Percentiles rank a stretch among this genome's conserved stretches.
Conservation (phyloP, 2,329 filamentous ascomycete genomes). For the Xylaria arbuscula region DNA sequence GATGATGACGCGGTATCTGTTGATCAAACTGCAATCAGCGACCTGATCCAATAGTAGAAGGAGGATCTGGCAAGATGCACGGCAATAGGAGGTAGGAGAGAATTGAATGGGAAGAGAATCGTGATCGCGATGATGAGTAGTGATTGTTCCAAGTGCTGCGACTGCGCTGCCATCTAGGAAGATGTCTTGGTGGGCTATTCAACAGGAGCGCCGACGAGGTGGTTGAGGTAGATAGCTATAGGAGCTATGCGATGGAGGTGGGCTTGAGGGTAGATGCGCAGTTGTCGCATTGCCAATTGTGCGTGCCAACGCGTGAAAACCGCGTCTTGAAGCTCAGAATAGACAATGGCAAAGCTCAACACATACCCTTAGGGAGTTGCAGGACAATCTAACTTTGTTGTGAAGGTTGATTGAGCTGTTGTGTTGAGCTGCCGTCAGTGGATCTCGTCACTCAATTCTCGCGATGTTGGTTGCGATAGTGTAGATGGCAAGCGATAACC, state of each 20-base stretch:
- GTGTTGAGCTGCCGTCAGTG: conserved; percentile 46
- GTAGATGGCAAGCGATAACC: conserved; percentile 22
- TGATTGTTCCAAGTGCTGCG: not conserved
- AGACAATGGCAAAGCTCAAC: conserved; percentile 39
- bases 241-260: conserved; percentile 23
- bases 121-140: not conserved
- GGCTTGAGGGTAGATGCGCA: conserved; percentile 38
- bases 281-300: conserved; percentile 57
- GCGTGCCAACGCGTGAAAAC: conserved; percentile 48
- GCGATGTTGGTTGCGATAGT: conserved; percentile 37
- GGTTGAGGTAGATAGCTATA: conserved; percentile 28
- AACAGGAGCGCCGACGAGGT: conserved; percentile 20
- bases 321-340: conserved; percentile 53
- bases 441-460: conserved; percentile 34
- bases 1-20: conserved; percentile 52
- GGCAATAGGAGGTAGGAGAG: not conserved
- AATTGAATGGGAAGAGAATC: not conserved
- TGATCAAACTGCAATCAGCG: conserved; percentile 23
- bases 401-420: conserved; percentile 51
- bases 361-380: conserved; percentile 53
- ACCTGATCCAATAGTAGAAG: not conserved
- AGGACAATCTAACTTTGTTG: conserved; percentile 42
- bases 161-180: not conserved
- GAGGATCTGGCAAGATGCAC: not conserved
- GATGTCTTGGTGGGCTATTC: not conserved